Conservation (phyloP, 345 rosid species). For the Populus euphratica region DNA sequence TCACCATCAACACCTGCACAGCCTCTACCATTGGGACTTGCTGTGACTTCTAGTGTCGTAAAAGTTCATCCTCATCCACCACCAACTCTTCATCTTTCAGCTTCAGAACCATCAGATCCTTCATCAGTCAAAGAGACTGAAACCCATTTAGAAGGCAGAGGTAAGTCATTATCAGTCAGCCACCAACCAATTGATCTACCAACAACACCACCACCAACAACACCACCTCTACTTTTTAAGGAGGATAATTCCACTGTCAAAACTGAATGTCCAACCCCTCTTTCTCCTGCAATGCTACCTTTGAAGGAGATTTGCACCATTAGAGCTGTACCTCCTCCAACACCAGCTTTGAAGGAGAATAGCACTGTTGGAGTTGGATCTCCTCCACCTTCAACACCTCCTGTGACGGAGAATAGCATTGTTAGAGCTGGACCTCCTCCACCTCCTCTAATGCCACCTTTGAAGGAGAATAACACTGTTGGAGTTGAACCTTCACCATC, state of each 20-base stretch:
- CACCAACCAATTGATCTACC: constrained; percentile 16
- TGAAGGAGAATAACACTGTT: too few relatives aligned
- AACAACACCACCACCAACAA: not conserved
- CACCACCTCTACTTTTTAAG: not conserved
- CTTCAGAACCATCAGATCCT: constrained; percentile 13
- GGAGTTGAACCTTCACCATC: not conserved
- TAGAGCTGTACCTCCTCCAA: constrained; percentile 10
- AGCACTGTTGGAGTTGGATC: constrained; percentile 19
- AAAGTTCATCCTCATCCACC: constrained; percentile 25
- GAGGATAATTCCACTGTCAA: not conserved
- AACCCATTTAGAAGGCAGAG: constrained; percentile 6
- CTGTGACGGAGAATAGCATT: not conserved
- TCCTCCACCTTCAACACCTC: not conserved
- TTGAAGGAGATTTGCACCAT: not conserved
- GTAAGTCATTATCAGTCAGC: constrained; percentile 7
- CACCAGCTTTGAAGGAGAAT: constrained; percentile 26
- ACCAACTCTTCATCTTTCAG: constrained; percentile 16
- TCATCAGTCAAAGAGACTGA: constrained; percentile 13
- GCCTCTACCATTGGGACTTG: constrained; percentile 27
- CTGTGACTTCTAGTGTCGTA: constrained; percentile 2
- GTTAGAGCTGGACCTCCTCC: not conserved
- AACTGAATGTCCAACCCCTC: constrained; percentile 8
- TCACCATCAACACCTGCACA: constrained; percentile 33
- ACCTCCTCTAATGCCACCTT: not conserved
- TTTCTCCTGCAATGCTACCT: constrained; percentile 22